Evolutionary conservation across 257 asterid species (phyloP), one percentile per base, ranked within the genome.

Genomic region (Dorcoceras hygrometricum): DNA sequence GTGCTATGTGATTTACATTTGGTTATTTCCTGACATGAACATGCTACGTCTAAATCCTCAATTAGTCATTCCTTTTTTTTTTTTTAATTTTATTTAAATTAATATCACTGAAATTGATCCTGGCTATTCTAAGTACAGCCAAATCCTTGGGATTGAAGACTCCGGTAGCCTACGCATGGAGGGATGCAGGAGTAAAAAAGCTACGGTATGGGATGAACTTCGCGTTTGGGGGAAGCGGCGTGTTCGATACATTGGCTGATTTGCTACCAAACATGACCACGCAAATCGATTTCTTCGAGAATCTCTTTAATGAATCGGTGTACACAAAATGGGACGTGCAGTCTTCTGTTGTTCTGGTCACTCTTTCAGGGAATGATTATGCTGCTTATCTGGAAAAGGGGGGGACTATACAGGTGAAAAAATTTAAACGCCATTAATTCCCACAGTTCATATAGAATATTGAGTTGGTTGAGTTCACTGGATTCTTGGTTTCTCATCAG

Each of bases 211-310:
- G 99, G 8, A 23, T 93, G 77, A 88, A 93, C 80, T 93, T 90
- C 24, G 99, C 99, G 0, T 90, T 79, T 25, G 99, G 99, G 62
- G 99, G 99, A 28, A 93, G 92, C 34, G 99, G 99, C 0, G 99
- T 93, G 5, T 93, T 93, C 73, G 54, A 88, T 68, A 93, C 96
- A 0, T 16, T 71, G 9, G 77, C 73, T 4, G 57, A 16, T 2
- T 4, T 80, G 29, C 69, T 75, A 26, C 97, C 99, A 0, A 93
- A 89, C 71, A 84, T 92, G 91, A 82, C 82, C 23, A 79, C 95
- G 5, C 98, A 92, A 66, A 87, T 92, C 10, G 89, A 79, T 64
- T 80, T 81, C 71, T 82, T 84, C 31, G 71, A 84, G 63, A 78
- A 71, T 29, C 84, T 89, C 22, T 64, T 89, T 36, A 29, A 77